phyloP scores from a whole-genome alignment of 2,329 filamentous ascomycete species.

The Ceratocystis albifundus region DNA sequence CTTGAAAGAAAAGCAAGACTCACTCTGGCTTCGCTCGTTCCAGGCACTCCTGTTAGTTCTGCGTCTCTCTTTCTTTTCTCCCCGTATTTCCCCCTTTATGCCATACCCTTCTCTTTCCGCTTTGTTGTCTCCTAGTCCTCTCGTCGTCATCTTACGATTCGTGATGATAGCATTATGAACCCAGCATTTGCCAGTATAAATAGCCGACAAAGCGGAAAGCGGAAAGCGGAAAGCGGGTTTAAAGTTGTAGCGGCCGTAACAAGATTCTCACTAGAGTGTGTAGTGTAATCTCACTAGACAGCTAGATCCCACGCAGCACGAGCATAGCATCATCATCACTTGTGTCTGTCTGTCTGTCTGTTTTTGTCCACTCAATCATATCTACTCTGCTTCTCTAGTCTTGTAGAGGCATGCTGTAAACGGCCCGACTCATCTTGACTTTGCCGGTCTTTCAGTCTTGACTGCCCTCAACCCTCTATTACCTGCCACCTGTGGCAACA shows the following conservation, averaged over 20 bases:
- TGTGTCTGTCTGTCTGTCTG: background rate
- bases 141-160: no score
- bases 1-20: background rate
- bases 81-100: background rate
- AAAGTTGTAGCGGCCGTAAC: no score
- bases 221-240: no score
- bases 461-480: background rate
- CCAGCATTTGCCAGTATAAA: no score
- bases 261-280: no score
- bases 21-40: background rate
- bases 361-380: background rate
- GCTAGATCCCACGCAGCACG: no score
- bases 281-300: no score
- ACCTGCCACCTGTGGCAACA: background rate
- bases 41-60: background rate
- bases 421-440: conserved; percentile 2
- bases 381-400: background rate
- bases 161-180: no score
- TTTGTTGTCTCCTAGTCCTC: background rate
- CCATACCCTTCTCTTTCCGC: background rate
- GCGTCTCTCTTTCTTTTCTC: background rate
- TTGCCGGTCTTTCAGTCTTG: background rate
- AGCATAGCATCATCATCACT: background rate
- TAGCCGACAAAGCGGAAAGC: no score
- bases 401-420: background rate